Percentiles rank a stretch among this genome's conserved stretches.
Evolutionary conservation across 179 eudicot genomes (phyloP).

Genomic region (Spinacia oleracea): DNA sequence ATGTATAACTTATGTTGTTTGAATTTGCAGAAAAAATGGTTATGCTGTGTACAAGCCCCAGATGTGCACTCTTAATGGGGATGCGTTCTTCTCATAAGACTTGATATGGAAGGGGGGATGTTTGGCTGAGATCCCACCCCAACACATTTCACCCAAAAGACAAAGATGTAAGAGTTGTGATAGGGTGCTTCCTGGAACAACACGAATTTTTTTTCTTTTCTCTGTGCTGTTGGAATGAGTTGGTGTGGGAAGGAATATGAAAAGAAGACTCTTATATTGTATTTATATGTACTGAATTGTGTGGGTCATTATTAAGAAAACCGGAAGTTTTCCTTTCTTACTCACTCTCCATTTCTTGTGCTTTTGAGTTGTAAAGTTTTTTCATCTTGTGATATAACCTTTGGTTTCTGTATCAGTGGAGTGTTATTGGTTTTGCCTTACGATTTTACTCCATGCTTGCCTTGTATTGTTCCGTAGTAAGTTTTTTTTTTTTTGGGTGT

Average conservation of each 20-base stretch:
- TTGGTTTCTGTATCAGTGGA: constrained; percentile 27
- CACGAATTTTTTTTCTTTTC: constrained; percentile 33
- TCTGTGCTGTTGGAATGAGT: constrained; percentile 44
- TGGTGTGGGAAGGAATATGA: constrained; percentile 44
- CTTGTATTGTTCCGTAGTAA: neutral
- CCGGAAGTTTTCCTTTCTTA: constrained; percentile 24
- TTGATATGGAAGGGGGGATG: constrained; percentile 31
- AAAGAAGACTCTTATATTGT: constrained; percentile 38
- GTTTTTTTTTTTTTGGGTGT: no score
- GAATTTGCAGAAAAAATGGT: constrained; percentile 78
- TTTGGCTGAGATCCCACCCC: constrained; percentile 39
- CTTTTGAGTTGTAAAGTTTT: constrained; percentile 37
- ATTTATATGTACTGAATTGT: constrained; percentile 44
- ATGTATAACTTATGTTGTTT: neutral
- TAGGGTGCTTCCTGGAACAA: constrained; percentile 36
- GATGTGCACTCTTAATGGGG: constrained; percentile 60
- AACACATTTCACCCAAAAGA: constrained; percentile 34
- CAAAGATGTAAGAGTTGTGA: constrained; percentile 37
- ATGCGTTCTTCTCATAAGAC: constrained; percentile 19
- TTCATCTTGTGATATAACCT: constrained; percentile 31
- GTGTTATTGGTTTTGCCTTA: constrained; percentile 24
- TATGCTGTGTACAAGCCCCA: constrained; percentile 75
- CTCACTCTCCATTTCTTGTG: constrained; percentile 34
- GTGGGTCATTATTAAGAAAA: constrained; percentile 38
- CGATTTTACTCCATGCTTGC: constrained; percentile 20